A percentile compares a stretch with the other conserved stretches of the same genome.
Conservation (phyloP, 2,329 filamentous ascomycete genomes). For the Emergomyces africanus region DNA sequence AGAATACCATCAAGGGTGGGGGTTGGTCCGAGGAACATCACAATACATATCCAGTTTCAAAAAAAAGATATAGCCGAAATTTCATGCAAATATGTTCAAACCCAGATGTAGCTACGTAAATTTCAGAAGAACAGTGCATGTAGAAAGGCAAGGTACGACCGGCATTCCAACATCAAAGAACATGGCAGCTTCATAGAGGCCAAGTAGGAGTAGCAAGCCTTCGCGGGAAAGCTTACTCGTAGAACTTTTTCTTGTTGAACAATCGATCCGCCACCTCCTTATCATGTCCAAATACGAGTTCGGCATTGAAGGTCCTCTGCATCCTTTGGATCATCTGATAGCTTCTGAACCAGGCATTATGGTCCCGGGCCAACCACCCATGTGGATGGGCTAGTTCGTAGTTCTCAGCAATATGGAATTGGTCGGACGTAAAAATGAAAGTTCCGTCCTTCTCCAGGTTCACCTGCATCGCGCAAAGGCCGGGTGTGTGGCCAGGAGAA, state of each 20-base stretch:
- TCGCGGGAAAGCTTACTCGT: slow-evolving; percentile 1
- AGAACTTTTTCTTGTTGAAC: slow-evolving; percentile 6
- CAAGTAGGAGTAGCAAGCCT: not conserved
- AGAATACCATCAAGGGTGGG: too few relatives aligned
- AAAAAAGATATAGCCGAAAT: too few relatives aligned
- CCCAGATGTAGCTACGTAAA: too few relatives aligned
- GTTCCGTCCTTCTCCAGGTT: slow-evolving; percentile 25
- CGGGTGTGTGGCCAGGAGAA: slow-evolving; percentile 26
- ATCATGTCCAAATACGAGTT: slow-evolving; percentile 24
- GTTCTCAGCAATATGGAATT: slow-evolving; percentile 30
- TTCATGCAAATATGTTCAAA: not conserved
- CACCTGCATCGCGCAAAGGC: slow-evolving; percentile 25
- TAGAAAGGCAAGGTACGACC: too few relatives aligned
- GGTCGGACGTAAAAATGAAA: slow-evolving; percentile 31
- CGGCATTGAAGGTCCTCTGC: slow-evolving; percentile 19
- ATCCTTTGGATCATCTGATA: slow-evolving; percentile 23
- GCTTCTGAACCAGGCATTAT: slow-evolving; percentile 25
- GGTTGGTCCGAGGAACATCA: too few relatives aligned
- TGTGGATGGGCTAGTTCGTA: slow-evolving; percentile 24
- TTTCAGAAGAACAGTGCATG: too few relatives aligned
- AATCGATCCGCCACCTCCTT: slow-evolving; percentile 7
- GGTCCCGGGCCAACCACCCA: slow-evolving; percentile 26
- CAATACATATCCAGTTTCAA: too few relatives aligned
- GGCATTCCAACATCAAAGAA: too few relatives aligned
- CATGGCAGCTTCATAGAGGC: not conserved